Evolutionary conservation across 2,329 filamentous ascomycete species (phyloP), one percentile per base, ranked within the genome.

Genomic region (Pleomassaria siparia): DNA sequence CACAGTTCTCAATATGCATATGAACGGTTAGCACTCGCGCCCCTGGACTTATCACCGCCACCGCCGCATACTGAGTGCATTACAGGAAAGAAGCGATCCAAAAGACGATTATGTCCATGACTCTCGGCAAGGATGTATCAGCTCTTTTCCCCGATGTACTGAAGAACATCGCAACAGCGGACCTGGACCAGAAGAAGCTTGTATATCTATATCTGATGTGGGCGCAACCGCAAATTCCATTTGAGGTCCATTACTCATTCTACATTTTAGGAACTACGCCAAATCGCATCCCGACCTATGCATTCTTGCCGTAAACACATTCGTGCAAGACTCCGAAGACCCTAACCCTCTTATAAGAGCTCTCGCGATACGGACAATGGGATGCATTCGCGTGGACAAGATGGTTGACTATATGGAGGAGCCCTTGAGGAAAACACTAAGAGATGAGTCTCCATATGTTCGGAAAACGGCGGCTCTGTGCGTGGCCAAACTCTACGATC

Each of bases 341-440:
- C 94, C 94, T 35, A 99, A 99, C 67, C 94, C 94, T 12, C 82
- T 99, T 20, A 90, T 99, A 64, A 82, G 94, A 78, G 94, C 94
- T 42, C 81, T 99, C 43, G 94, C 94, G 46, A 95, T 99, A 71
- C 84, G 94, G 62, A 99, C 94, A 26, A 99, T 99, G 94, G 94
- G 94, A 32, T 97, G 94, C 67, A 97, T 99, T 63, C 81, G 94
- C 47, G 94, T 99, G 46, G 94, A 97, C 61, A 99, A 99, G 74
- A 99, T 99, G 90, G 90, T 97, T 56, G 94, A 99, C 70, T 99
- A 99, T 72, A 97, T 99, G 92, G 94, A 97, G 72, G 94, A 99
- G 66, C 94, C 94, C 12, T 75, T 99, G 54, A 84, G 94, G 61
- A 99, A 99, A 76, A 99, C 94, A 11, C 78, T 99, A 58, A 85